Evolutionary conservation across 306 rosid genomes (phyloP).

Genomic region (Benincasa hispida): DNA sequence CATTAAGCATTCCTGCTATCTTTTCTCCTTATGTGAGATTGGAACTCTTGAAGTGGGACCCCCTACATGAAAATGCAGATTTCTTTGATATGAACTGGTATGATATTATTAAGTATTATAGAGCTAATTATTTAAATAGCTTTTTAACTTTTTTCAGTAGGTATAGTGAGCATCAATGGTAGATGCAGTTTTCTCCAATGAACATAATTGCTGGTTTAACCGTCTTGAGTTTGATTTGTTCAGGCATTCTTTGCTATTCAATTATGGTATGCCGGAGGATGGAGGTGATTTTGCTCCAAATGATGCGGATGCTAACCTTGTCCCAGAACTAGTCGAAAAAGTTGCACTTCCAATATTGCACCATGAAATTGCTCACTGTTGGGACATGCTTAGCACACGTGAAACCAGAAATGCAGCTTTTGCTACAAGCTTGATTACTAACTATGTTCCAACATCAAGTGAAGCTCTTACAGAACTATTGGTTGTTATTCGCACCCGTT

Average conservation of each 20-base stretch:
- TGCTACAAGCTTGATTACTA: constrained; percentile 66
- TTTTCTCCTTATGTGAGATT: constrained; percentile 91
- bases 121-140: background rate
- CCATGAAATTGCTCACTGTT: constrained; percentile 66
- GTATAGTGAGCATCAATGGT: background rate
- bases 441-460: constrained; percentile 72
- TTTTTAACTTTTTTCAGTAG: background rate
- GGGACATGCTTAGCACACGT: constrained; percentile 78
- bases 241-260: constrained; percentile 71
- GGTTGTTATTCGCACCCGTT: constrained; percentile 53
- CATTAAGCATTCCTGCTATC: constrained; percentile 67
- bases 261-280: constrained; percentile 61
- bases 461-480: constrained; percentile 71
- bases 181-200: background rate
- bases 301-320: constrained; percentile 80
- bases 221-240: background rate
- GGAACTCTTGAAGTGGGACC: constrained; percentile 96
- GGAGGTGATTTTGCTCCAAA: constrained; percentile 46
- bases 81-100: constrained; percentile 88
- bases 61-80: constrained; percentile 69
- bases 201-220: background rate
- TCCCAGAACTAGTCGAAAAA: constrained; percentile 84
- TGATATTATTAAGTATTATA: constrained; percentile 6
- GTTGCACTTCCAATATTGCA: constrained; percentile 91
- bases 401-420: constrained; percentile 67